These are phyloP conservation scores for Tillandsia fasciculata DNA, from an alignment of 176 grass and related monocot genomes.

Conservation along the genomic window DNA sequence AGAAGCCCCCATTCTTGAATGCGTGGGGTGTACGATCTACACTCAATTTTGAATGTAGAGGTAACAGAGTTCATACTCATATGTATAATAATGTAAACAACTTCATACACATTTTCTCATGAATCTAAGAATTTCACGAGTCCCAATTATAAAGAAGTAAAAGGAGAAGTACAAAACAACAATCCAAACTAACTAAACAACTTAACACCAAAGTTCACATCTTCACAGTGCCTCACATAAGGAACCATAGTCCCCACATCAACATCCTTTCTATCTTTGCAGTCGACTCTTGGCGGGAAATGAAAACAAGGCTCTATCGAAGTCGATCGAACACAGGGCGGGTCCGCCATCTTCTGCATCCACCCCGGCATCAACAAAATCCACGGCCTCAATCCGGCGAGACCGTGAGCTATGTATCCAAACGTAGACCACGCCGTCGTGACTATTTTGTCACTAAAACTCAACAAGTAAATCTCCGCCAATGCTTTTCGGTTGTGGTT, in stretches of 20 bases:
- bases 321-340: slow-evolving; percentile 19
- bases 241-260: slow-evolving; percentile 39
- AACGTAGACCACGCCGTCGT: too few relatives aligned
- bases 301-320: slow-evolving; percentile 23
- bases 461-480: too few relatives aligned
- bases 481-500: too few relatives aligned
- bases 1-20: too few relatives aligned
- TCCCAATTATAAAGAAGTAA: not conserved
- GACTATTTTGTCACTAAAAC: too few relatives aligned
- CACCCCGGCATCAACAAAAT: not conserved
- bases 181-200: slow-evolving; percentile 42
- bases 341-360: not conserved
- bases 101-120: not conserved
- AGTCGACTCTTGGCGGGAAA: slow-evolving; percentile 16
- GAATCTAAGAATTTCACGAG: not conserved
- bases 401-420: too few relatives aligned
- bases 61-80: too few relatives aligned
- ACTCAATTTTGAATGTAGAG: too few relatives aligned
- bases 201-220: slow-evolving; percentile 60
- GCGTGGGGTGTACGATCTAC: too few relatives aligned
- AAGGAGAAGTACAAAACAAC: not conserved
- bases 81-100: too few relatives aligned
- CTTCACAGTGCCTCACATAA: slow-evolving; percentile 65
- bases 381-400: too few relatives aligned
- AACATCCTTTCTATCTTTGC: slow-evolving; percentile 36